Percentiles rank a stretch among this genome's conserved stretches.
Evolutionary conservation across 768 basidiomycete species (phyloP).

Genomic region (Tulasnella sp.): DNA sequence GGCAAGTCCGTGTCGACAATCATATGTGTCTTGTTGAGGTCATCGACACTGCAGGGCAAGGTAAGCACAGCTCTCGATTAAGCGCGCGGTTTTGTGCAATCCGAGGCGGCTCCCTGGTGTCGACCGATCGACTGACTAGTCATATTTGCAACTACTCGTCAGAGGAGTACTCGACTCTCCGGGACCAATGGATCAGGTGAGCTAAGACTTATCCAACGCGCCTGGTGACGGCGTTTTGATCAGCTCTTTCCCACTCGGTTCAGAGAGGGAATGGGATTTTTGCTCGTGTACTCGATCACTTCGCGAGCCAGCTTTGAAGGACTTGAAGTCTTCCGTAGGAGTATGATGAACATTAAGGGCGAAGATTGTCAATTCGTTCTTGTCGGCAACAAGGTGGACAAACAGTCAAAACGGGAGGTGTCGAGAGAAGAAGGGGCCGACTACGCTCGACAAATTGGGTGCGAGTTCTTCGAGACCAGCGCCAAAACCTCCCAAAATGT

Average conservation of each 20-base stretch:
- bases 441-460: conserved; percentile 73
- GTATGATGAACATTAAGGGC: conserved; percentile 84
- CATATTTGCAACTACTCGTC: conserved; percentile 8
- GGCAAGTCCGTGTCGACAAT: conserved; percentile 89
- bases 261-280: conserved; percentile 96
- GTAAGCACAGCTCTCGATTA: conserved; percentile 34
- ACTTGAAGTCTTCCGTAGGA: conserved; percentile 79
- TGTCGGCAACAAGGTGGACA: conserved; percentile 94
- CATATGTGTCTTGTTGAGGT: conserved; percentile 94
- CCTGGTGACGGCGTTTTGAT: background rate
- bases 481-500: conserved; percentile 92
- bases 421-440: conserved; percentile 78
- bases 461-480: conserved; percentile 93
- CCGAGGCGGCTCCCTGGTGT: background rate
- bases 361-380: conserved; percentile 81
- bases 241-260: conserved; percentile 1
- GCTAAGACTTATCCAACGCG: background rate
- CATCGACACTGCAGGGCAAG: conserved; percentile 96
- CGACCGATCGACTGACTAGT: background rate
- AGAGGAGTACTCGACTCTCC: conserved; percentile 96
- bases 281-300: conserved; percentile 92
- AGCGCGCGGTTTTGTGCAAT: background rate
- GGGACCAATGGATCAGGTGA: conserved; percentile 97
- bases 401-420: conserved; percentile 82
- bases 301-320: conserved; percentile 85